Evolutionary conservation across 1,139 yeast species (phyloP).

Genomic region (Scheffersomyces segobiensis): DNA sequence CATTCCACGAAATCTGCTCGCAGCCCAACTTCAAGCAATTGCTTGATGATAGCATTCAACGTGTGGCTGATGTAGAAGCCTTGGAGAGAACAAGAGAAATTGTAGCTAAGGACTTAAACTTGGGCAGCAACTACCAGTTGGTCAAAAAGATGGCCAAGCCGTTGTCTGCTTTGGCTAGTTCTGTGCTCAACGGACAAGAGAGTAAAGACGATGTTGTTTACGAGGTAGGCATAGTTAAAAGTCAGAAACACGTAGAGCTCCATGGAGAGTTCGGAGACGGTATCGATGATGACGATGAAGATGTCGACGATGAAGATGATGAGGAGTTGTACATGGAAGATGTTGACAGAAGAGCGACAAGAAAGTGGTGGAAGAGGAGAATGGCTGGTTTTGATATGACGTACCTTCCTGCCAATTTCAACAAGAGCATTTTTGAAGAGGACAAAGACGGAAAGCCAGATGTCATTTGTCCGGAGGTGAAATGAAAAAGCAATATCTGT

Average conservation of each 20-base stretch:
- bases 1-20: conserved; percentile 74
- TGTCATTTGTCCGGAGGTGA: neutral
- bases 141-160: conserved; percentile 10
- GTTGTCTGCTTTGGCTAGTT: neutral
- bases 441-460: neutral
- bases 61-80: conserved; percentile 77
- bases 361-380: conserved; percentile 49
- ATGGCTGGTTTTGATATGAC: conserved; percentile 19
- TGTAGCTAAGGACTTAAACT: conserved; percentile 68
- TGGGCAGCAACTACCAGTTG: conserved; percentile 45
- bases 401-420: neutral
- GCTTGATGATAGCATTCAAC: conserved; percentile 66
- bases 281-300: conserved; percentile 15
- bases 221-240: conserved; percentile 14
- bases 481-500: neutral
- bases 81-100: conserved; percentile 79
- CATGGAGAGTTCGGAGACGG: conserved; percentile 21
- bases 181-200: neutral
- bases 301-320: conserved; percentile 35
- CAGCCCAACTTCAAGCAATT: conserved; percentile 72
- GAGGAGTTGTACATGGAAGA: conserved; percentile 41
- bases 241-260: conserved; percentile 20
- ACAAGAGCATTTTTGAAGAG: neutral
- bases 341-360: conserved; percentile 35
- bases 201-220: conserved; percentile 11